Base-by-base conservation (phyloP, 306 rosid species). In the Sicyos baderoa region DNA sequence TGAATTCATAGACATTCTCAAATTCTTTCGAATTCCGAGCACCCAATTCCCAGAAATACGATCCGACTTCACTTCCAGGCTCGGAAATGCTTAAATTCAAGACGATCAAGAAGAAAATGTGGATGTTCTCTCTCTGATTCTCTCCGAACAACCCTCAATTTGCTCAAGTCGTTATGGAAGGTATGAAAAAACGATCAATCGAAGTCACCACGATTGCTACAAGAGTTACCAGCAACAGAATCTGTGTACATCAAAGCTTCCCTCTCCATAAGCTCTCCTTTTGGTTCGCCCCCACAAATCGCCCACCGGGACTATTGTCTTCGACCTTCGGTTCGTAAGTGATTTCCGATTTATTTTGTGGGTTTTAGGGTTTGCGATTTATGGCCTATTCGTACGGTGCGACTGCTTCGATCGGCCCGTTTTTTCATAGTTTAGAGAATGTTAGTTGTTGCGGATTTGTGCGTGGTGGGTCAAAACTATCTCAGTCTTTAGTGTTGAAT, bases 221-320 rank as follows among this genome's bases (percentile, higher is more conserved):
- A 44, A 19, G 12, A 44, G 5, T 19, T 65, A 17, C 51, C 50
- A 62, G 27, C 70, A 44, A 65, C 70, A 19, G 18, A 65, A 35
- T 22, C 54, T 19, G 32, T 22, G 37, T 45, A 44, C 35, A 65
- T 44, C 52, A 15, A 65, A 65, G 70, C 54, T 45, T 65, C 70
- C 15, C 70, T 65, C 70, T 42, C 54, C 70, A 65, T 11, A 65
- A 44, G 32, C 70, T 65, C 5, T 65, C 70, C 27, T 87, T 90
- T 57, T 86, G 91, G 95, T 87, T 84, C 48, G 84, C 91, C 40
- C 88, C 87, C 6, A 84, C 84, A 0, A 78, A 89, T 74, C 87
- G 91, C 70, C 97, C 97, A 50, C 97, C 97, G n/a, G 83, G 88
- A 71, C 70, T 22, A 27, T 72, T 82, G 37, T 80, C 72, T 71